Evolutionary conservation across 352 stramenopile genomes (phyloP), one percentile per base, ranked within the genome.

Genomic region (Globisporangium spinosum): DNA sequence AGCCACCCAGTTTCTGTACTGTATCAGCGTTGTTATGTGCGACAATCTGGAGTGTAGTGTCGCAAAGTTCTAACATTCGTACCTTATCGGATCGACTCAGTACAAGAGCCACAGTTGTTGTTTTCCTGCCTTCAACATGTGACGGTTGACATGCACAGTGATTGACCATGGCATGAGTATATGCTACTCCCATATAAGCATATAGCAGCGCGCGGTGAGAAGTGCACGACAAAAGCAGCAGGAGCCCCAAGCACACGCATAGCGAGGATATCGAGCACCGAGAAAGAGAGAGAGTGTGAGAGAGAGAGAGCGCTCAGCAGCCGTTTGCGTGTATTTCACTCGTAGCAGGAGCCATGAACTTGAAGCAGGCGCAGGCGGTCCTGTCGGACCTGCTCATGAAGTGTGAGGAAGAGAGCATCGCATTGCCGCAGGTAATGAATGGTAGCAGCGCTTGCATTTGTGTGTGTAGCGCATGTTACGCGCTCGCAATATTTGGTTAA

Each of bases 321-420:
- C 35, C 35, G 15, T 43, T 2, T 17, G 35, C 35, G 10, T 43
- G 15, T 15, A 43, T 43, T 15, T 17, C 35, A 47, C 10, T 4
- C 2, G 1, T 6, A 51, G 17, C 6, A 51, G 17, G 43, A 51
- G 43, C 17, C 17, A 90, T 93, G 85, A 85, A 90, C 58, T 53
- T 74, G 53, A 85, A 83, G 70, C 76, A 84, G 56, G 70, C 67
- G 51, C 75, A 89, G 55, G 62, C 71, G 22, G 64, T 80, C 51
- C 73, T 93, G 12, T 87, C 80, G 35, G 85, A 91, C 35, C 68
- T 91, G 22, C 49, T 93, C 32, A 76, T 87, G 68, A 81, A 87
- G 70, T 91, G 83, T 65, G 80, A 91, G 62, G 68, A 87, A 53
- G 58, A 80, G 29, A 64, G 70, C 49, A 53, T 91, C 22, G 66